phyloP scores from a whole-genome alignment of 2,329 filamentous ascomycete genomes.

The Fusarium acutatum region DNA sequence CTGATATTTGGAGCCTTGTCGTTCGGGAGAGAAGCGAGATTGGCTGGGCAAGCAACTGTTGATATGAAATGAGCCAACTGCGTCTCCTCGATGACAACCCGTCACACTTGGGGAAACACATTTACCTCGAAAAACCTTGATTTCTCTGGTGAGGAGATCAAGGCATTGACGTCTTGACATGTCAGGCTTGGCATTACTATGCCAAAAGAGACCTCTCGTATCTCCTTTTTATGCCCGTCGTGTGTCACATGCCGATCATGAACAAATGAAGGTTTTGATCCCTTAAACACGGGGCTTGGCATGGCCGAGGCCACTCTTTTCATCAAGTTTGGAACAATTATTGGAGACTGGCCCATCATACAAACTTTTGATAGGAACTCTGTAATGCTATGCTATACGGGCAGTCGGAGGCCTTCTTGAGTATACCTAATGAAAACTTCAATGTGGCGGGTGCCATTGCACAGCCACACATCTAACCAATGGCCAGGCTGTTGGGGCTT shows the following conservation, averaged over 20 bases:
- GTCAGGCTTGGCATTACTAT: constrained; percentile 3
- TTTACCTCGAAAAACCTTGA: neutral
- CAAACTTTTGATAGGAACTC: neutral
- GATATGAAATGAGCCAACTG: constrained; percentile 25
- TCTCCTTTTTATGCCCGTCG: constrained; percentile 14
- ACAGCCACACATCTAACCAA: constrained; percentile 2
- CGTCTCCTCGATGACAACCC: constrained; percentile 25
- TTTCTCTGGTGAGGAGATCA: neutral
- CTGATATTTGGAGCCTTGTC: neutral
- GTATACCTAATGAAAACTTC: neutral
- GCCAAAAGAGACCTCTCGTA: neutral
- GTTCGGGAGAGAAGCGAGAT: constrained; percentile 2
- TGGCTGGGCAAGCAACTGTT: neutral
- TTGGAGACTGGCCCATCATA: neutral
- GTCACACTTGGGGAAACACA: neutral
- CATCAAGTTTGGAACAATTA: neutral
- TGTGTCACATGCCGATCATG: constrained; percentile 24
- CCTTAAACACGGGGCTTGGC: constrained; percentile 16
- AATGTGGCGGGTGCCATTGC: neutral
- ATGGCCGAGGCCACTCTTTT: constrained; percentile 7
- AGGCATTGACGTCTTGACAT: neutral
- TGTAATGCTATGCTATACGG: neutral
- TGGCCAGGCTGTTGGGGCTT: neutral
- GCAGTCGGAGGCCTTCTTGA: constrained; percentile 11
- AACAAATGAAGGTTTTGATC: neutral